Evolutionary conservation across 148 eudicot genomes (phyloP).

Genomic region (Gaultheria prostrata): DNA sequence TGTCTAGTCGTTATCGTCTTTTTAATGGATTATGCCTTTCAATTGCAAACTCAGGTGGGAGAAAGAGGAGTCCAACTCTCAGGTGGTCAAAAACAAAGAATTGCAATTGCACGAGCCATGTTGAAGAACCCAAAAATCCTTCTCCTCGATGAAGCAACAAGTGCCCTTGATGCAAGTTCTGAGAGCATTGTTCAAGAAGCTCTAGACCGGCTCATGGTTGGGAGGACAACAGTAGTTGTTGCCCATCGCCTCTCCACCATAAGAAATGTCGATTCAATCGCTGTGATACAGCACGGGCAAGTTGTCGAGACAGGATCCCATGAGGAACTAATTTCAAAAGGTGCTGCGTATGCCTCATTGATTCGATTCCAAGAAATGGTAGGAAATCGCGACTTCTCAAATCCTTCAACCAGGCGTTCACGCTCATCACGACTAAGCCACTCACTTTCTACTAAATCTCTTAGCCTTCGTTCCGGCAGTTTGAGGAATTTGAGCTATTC

Average conservation of each 20-base stretch:
- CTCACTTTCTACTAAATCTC: constrained; percentile 86
- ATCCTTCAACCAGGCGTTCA: constrained; percentile 78
- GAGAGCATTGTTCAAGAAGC: constrained; percentile 99
- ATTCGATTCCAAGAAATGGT: constrained; percentile 99
- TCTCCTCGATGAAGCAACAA: constrained; percentile 95
- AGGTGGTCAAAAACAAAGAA: constrained; percentile 97
- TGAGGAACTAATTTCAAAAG: constrained; percentile 80
- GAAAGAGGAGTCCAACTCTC: constrained; percentile 98
- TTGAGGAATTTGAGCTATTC: constrained; percentile 88
- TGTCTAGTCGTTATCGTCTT: neutral
- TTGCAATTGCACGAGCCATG: constrained; percentile 99
- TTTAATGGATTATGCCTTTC: neutral
- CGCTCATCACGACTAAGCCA: constrained; percentile 78
- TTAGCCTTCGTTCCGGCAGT: constrained; percentile 96
- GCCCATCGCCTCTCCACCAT: constrained; percentile 97
- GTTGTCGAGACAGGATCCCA: constrained; percentile 95
- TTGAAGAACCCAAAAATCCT: constrained; percentile 93
- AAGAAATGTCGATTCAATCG: constrained; percentile 86
- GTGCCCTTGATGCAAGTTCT: constrained; percentile 94
- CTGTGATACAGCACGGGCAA: constrained; percentile 89
- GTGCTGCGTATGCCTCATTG: constrained; percentile 81
- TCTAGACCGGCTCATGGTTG: constrained; percentile 95
- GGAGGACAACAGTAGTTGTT: constrained; percentile 93
- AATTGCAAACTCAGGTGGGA: constrained; percentile 55
- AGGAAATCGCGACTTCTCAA: constrained; percentile 83